Evolutionary conservation across 2,329 filamentous ascomycete species (phyloP).

Genomic region (Sphaceloma murrayae): DNA sequence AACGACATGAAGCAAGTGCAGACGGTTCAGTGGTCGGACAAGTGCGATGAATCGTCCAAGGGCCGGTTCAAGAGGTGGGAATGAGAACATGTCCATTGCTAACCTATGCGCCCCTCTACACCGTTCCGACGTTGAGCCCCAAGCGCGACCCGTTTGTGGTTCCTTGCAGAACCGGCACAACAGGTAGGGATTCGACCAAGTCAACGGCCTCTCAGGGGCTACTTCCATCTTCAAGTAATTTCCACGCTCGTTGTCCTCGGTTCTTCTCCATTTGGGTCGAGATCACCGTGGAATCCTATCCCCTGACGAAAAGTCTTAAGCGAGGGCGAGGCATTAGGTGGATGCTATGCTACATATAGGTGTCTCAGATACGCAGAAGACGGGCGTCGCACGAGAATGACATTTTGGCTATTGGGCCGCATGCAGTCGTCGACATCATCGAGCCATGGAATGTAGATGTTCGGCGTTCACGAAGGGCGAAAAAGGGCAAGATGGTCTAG

Average conservation of each 20-base stretch:
- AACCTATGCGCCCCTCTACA: too few species aligned
- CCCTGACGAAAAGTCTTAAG: constrained; percentile 1
- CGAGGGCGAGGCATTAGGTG: neutral
- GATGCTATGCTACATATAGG: too few species aligned
- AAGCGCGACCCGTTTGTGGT: constrained; percentile 3
- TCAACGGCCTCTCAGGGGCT: neutral
- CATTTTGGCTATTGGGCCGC: too few species aligned
- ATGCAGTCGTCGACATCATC: neutral
- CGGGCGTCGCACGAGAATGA: too few species aligned
- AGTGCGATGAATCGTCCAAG: too few species aligned
- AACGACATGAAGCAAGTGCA: neutral
- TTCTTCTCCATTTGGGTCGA: neutral
- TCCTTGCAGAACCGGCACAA: constrained; percentile 1
- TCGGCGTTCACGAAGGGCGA: neutral
- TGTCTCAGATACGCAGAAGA: too few species aligned
- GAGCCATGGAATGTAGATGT: neutral
- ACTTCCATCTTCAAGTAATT: constrained; percentile 9
- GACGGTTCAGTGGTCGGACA: too few species aligned
- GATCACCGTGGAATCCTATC: neutral
- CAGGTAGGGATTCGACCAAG: neutral
- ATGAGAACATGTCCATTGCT: too few species aligned
- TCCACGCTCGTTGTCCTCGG: neutral
- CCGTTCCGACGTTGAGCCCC: constrained; percentile 1
- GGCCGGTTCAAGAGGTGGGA: too few species aligned
- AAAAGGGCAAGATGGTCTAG: neutral